Conservation (phyloP, 352 stramenopile genomes). For the Pythium chondricola region DNA sequence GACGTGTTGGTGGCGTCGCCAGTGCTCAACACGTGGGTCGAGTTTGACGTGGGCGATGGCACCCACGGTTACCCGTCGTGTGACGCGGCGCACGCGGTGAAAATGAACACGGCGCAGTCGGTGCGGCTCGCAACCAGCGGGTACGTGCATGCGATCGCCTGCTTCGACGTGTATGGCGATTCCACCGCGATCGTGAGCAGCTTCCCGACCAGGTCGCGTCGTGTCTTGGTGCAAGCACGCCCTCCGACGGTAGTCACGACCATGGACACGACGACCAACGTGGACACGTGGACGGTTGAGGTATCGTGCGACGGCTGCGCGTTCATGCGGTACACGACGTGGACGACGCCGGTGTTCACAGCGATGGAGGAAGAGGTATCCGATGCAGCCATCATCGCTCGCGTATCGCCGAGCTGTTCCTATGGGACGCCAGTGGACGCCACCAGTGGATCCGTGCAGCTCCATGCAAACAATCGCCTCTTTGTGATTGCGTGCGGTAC, state of each 20-base stretch:
- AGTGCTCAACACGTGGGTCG: conserved; percentile 40
- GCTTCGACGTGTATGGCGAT: conserved; percentile 21
- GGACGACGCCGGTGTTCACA: conserved; percentile 2
- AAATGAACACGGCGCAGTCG: conserved; percentile 3
- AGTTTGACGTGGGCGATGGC: conserved; percentile 40
- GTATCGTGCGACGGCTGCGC: conserved; percentile 31
- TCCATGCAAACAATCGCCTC: conserved; percentile 37
- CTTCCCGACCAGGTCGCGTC: conserved; percentile 36
- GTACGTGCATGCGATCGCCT: conserved; percentile 54
- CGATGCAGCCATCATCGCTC: background rate
- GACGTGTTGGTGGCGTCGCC: conserved; percentile 33
- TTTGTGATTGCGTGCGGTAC: conserved; percentile 36
- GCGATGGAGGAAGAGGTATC: background rate
- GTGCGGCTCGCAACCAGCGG: conserved; percentile 26
- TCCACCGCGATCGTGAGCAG: conserved; percentile 28
- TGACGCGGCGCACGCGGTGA: background rate
- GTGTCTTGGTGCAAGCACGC: conserved; percentile 37
- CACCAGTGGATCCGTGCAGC: conserved; percentile 7
- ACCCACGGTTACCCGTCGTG: conserved; percentile 51
- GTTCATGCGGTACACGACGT: conserved; percentile 43
- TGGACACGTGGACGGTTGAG: conserved; percentile 36
- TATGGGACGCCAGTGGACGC: conserved; percentile 23
- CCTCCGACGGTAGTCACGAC: conserved; percentile 24
- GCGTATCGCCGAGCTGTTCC: conserved; percentile 32
- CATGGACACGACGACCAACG: conserved; percentile 19